A percentile compares a stretch with the other conserved stretches of the same genome.
Conservation (phyloP, 2,329 filamentous ascomycete species). For the Ascochyta fabae region DNA sequence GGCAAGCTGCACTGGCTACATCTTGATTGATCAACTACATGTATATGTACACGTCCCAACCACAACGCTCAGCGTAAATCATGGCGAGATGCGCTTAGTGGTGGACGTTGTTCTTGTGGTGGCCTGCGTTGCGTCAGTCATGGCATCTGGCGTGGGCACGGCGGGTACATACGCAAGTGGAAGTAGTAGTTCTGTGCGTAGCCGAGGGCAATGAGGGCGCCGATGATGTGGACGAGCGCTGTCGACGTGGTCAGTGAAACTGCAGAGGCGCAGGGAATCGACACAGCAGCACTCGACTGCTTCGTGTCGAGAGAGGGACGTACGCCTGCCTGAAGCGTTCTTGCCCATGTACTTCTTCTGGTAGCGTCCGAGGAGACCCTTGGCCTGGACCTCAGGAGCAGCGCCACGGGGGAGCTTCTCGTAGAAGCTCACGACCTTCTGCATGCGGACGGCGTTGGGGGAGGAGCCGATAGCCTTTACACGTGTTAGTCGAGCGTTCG, state of each 20-base stretch:
- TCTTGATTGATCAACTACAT: conserved; percentile 47
- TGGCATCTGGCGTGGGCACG: not conserved
- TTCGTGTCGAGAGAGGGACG: conserved; percentile 50
- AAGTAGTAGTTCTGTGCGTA: conserved; percentile 99
- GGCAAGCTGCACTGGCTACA: conserved; percentile 26
- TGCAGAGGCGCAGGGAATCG: not conserved
- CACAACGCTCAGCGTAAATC: conserved; percentile 22
- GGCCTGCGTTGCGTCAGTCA: conserved; percentile 65
- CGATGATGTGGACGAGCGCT: conserved; percentile 91
- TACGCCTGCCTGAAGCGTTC: conserved; percentile 88
- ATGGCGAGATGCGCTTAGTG: conserved; percentile 66
- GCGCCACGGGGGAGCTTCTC: conserved; percentile 94
- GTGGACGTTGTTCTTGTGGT: conserved; percentile 99
- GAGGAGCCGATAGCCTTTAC: conserved; percentile 88
- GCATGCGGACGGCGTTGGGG: conserved; percentile 96
- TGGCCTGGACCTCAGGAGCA: conserved; percentile 81
- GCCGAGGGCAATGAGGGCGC: conserved; percentile 77
- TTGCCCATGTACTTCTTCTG: conserved; percentile 90
- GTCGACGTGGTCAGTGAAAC: conserved; percentile 29
- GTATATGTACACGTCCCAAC: conserved; percentile 47
- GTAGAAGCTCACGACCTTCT: conserved; percentile 98
- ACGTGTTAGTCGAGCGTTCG: conserved; percentile 27
- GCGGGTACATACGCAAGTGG: conserved; percentile 83
- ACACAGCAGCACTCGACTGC: not conserved
- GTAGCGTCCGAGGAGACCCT: conserved; percentile 86